Conservation (phyloP, 2,329 filamentous ascomycete genomes). For the Bipolaris zeicola region DNA sequence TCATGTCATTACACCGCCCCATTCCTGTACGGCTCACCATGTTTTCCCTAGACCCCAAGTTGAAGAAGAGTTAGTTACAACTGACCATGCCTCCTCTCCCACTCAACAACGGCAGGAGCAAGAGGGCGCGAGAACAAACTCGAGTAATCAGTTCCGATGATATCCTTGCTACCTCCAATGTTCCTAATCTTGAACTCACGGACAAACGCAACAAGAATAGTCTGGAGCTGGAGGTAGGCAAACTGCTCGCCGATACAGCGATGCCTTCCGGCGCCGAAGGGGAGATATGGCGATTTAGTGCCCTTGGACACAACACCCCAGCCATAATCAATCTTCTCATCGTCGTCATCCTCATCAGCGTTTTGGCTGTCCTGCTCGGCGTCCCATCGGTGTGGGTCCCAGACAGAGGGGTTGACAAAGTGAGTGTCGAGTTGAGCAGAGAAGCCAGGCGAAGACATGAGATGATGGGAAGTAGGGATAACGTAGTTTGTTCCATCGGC, state of each 20-base stretch:
- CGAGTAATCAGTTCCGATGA: slow-evolving; percentile 72
- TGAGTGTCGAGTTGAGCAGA: slow-evolving; percentile 72
- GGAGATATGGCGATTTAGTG: slow-evolving; percentile 85
- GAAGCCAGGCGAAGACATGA: slow-evolving; percentile 85
- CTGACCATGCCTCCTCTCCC: slow-evolving; percentile 67
- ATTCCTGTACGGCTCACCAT: not conserved
- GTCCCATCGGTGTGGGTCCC: slow-evolving; percentile 94
- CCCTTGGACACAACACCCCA: slow-evolving; percentile 94
- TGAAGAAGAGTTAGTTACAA: slow-evolving; percentile 7
- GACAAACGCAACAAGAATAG: slow-evolving; percentile 78
- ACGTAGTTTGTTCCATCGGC: slow-evolving; percentile 82
- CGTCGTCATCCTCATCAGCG: slow-evolving; percentile 62
- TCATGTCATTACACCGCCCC: slow-evolving; percentile 20
- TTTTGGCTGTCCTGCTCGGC: slow-evolving; percentile 59
- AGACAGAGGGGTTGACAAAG: slow-evolving; percentile 81
- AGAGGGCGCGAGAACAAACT: slow-evolving; percentile 54
- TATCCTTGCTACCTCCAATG: slow-evolving; percentile 68
- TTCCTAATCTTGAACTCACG: slow-evolving; percentile 81
- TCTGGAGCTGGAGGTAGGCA: slow-evolving; percentile 88
- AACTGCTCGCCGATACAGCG: slow-evolving; percentile 97
- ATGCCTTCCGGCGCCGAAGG: slow-evolving; percentile 91
- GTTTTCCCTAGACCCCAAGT: not conserved
- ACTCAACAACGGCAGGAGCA: slow-evolving; percentile 65
- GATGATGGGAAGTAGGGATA: slow-evolving; percentile 77
- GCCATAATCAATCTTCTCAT: slow-evolving; percentile 85